Evolutionary conservation across 78 protist genomes (phyloP), one percentile per base, ranked within the genome.

Genomic region (Mastigamoeba balamuthi): DNA sequence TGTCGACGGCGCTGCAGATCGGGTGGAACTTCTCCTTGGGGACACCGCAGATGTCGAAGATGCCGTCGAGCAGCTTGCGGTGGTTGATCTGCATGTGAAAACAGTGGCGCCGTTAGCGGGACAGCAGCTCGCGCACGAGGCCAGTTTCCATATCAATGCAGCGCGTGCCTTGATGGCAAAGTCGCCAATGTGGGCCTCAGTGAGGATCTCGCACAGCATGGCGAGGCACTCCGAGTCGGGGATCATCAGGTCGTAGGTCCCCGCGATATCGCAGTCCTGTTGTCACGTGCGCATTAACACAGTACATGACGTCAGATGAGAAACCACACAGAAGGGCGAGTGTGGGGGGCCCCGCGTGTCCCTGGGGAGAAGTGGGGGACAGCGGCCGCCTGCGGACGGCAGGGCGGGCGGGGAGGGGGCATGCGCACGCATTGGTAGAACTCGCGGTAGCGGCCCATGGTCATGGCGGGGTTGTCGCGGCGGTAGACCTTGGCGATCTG

Each of bases 401-500:
- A 7, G 17, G 29, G 41, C 23, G 4, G 10, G 4, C 23, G 76
- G 27, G 63, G 23, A 73, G 23, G 29, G 10, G 38, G n/a, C 6
- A 48, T 41, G 40, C 89, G 25, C 6, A 85, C 82, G 53, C 94
- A 91, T 64, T 95, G 98, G 82, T 87, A 93, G 67, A 95, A 95
- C 84, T 95, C 98, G 40, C 98, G 74, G 81, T 76, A 92, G 23
- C 97, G 74, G 2, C 98, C 98, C 25, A 71, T 36, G 65, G 58
- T 63, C 89, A 85, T 84, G 28, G 43, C 73, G 28, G 97, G 97
- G 52, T 88, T 48, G 79, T 95, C 98, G 33, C 98, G 91, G 27
- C 98, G 85, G 81, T 93, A 95, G 6, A 95, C 98, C 40, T 78
- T 69, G 35, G 91, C 97, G 66, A 95, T 93, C 48, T 95, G 98